Percentiles rank a stretch among this genome's conserved stretches.
phyloP scores from a whole-genome alignment of 1,284 basidiomycete genomes.

The Sanghuangporus sanghuang region DNA sequence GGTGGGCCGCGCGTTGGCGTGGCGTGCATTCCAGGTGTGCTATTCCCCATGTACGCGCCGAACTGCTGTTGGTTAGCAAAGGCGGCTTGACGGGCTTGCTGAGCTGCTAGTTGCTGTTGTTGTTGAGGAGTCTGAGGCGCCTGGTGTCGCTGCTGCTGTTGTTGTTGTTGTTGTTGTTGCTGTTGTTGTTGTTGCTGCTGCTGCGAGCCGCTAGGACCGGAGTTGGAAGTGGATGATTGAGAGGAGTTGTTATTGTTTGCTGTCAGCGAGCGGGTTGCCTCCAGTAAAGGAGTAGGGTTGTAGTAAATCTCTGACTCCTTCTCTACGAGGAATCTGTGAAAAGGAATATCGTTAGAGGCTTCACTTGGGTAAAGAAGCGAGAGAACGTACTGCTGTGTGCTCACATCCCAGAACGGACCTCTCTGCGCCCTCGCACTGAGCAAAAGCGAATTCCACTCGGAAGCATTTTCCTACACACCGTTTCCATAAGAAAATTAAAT shows the following conservation, averaged over 20 bases:
- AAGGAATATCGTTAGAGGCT: neutral
- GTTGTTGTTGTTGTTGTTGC: neutral
- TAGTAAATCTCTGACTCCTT: slow-evolving; percentile 62
- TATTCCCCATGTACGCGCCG: neutral
- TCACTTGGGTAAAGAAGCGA: neutral
- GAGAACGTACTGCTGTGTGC: slow-evolving; percentile 65
- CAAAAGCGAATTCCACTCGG: slow-evolving; percentile 78
- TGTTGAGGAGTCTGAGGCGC: neutral
- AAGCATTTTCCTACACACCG: slow-evolving; percentile 59
- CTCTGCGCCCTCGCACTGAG: slow-evolving; percentile 71
- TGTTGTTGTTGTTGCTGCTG: slow-evolving; percentile 5
- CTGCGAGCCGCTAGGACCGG: neutral
- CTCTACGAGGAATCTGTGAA: slow-evolving; percentile 48
- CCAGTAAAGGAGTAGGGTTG: slow-evolving; percentile 45
- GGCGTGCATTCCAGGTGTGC: neutral
- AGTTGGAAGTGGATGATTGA: neutral
- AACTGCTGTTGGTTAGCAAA: slow-evolving; percentile 2
- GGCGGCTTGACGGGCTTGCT: neutral
- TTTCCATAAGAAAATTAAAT: slow-evolving; percentile 31
- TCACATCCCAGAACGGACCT: slow-evolving; percentile 81
- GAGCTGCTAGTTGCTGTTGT: slow-evolving; percentile 4
- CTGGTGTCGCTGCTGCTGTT: slow-evolving; percentile 3
- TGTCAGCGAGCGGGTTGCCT: slow-evolving; percentile 11
- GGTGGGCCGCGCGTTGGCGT: neutral
- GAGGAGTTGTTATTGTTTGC: neutral